phyloP scores from a whole-genome alignment of 306 rosid species.

The Corylus heterophylla region DNA sequence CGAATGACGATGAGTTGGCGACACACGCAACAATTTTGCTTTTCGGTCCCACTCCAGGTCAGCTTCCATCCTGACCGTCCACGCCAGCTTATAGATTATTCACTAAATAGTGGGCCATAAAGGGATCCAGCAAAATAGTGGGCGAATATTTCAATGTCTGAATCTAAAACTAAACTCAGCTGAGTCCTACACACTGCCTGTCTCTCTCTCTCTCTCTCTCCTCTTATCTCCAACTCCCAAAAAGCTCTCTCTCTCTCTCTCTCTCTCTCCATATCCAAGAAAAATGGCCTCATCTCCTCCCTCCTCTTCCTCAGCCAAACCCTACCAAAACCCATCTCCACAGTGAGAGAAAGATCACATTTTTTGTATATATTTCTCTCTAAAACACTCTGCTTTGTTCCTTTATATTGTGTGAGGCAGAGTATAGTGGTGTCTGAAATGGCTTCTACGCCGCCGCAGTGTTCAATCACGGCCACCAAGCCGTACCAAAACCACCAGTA shows the following conservation, averaged over 20 bases:
- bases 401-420: background rate
- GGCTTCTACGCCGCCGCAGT: constrained; percentile 75
- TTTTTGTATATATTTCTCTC: background rate
- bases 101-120: background rate
- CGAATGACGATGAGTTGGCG: background rate
- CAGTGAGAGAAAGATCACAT: background rate
- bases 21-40: background rate
- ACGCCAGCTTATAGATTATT: background rate
- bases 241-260: constrained; percentile 4
- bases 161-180: constrained; percentile 11
- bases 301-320: constrained; percentile 5
- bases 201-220: constrained; percentile 7
- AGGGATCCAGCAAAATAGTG: background rate
- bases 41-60: no score
- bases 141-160: constrained; percentile 18
- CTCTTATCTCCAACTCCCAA: constrained; percentile 11
- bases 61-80: constrained; percentile 2
- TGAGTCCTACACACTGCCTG: background rate
- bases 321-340: constrained; percentile 12
- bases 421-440: constrained; percentile 16
- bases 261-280: background rate
- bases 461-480: constrained; percentile 52
- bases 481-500: constrained; percentile 46
- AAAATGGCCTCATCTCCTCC: constrained; percentile 9
- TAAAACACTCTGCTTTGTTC: background rate